Percentiles rank a stretch among this genome's conserved stretches.
Evolutionary conservation across 306 rosid genomes (phyloP).

Genomic region (Pterocarpus santalinus): DNA sequence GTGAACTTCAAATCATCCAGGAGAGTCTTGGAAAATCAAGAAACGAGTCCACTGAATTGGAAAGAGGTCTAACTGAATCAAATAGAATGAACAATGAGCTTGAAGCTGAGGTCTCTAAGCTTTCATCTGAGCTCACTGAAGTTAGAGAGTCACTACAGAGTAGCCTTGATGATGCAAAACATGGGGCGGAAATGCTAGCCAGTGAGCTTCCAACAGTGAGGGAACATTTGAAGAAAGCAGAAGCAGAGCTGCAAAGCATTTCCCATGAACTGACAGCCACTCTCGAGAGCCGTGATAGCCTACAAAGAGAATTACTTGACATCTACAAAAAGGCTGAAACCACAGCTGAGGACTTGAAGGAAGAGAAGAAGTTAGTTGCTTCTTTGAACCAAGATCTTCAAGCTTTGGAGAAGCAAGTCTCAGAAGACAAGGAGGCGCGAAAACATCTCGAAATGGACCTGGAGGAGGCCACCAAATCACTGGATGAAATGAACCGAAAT

Average conservation of each 20-base stretch:
- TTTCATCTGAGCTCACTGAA: slow-evolving; percentile 69
- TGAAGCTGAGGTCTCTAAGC: slow-evolving; percentile 60
- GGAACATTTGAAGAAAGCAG: slow-evolving; percentile 61
- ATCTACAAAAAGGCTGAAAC: slow-evolving; percentile 73
- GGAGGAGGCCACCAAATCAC: slow-evolving; percentile 81
- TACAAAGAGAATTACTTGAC: slow-evolving; percentile 72
- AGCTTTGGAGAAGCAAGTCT: slow-evolving; percentile 70
- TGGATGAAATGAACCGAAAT: slow-evolving; percentile 82
- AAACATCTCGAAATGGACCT: slow-evolving; percentile 71
- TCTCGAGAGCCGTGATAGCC: slow-evolving; percentile 62
- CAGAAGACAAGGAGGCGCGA: slow-evolving; percentile 63
- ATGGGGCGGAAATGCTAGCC: slow-evolving; percentile 54
- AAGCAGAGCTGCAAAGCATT: slow-evolving; percentile 60
- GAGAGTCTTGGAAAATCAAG: slow-evolving; percentile 75
- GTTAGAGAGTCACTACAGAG: slow-evolving; percentile 66
- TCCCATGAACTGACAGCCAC: slow-evolving; percentile 61
- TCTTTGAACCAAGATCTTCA: slow-evolving; percentile 64
- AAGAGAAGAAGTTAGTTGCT: slow-evolving; percentile 65
- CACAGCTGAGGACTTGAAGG: slow-evolving; percentile 61
- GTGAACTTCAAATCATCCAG: slow-evolving; percentile 57
- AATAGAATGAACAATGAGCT: slow-evolving; percentile 58
- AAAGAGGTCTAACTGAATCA: slow-evolving; percentile 58
- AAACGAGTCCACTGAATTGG: slow-evolving; percentile 63
- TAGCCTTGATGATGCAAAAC: slow-evolving; percentile 66
- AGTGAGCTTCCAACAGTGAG: slow-evolving; percentile 63